Base-by-base conservation (phyloP, 2,329 filamentous ascomycete genomes). In the Claviceps sp. region DNA sequence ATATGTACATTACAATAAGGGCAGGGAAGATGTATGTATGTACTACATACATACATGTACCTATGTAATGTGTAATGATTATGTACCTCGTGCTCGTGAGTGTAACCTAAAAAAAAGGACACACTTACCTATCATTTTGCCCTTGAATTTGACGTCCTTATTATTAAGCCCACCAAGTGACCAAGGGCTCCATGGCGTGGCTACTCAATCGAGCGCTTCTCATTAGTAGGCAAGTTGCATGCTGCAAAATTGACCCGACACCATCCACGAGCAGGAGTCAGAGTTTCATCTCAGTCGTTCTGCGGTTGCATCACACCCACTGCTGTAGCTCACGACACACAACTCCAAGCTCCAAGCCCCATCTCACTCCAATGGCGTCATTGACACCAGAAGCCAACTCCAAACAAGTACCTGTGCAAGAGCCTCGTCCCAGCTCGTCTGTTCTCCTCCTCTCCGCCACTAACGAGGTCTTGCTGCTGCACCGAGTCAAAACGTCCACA, bases 401-500 rank as follows among this genome's bases (percentile, higher is more conserved):
- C 24, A 3, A 38, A 52, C 65, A 60, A 43, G 51, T 57, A 4
- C 17, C 17, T 19, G 55, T 63, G 22, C 58, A 64, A n/a, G 64
- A 67, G 19, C 79, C 84, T 2, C 71, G 78, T 50, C 84, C 85
- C 2, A 87, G 82, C 64, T 78, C 83, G 13, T 94, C 88, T 58
- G 82, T 97, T 47, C 73, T 97, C 38, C 76, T 97, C 14, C 73
- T 98, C 47, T 96, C 93, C 0, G 85, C 89, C 0, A 75, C 77
- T 49, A 96, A 97, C 65, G 82, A 95, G 65, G 81, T 97, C 47
- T 77, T 98, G 1, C 80, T 97, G 17, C 80, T 97, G 8, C 89
- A 89, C 65, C 84, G 93, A 56, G 88, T 95, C 2, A 77, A 84
- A 57, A 89, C 85, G 1, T 93, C 88, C 0, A 81, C 80, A 1